Base-by-base conservation (phyloP, 208 protist genomes). In the Acanthamoeba culbertsoni region DNA sequence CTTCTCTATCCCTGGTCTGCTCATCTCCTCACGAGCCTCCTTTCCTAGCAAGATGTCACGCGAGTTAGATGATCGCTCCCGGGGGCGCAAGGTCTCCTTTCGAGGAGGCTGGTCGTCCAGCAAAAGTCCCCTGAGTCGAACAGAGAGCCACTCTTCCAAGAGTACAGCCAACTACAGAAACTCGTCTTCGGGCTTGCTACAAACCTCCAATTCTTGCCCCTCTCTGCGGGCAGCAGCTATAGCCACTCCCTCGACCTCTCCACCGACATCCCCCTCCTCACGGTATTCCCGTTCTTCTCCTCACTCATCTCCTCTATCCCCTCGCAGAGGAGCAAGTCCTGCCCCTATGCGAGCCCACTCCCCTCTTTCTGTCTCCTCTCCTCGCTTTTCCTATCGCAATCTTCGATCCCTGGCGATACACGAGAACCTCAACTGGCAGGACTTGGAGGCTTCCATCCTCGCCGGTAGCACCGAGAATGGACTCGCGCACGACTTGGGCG, bases 371-470 rank as follows among this genome's bases (percentile, higher is more conserved):
- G 6, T 28, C 6, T 0, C 73, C 45, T 37, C 73, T 48, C 73
- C 45, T 6, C 73, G 73, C 7, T 7, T 51, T 8, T 46, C 73
- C 40, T 37, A 55, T 18, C 43, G 43, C 43, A 43, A 84, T 8
- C 68, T 79, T 4, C 43, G 28, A 4, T 75, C 35, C 10, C 26
- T 75, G 16, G 37, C 23, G 20, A 12, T 55, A n/a, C 14, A 37
- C 43, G 37, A 84, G 43, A 43, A 84, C 10, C 42, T 90, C 35
- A 90, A 90, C 82, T 90, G 82, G 82, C 37, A 90, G 51, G 82
- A 90, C 82, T 53, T 90, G 33, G 82, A 90, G 53, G 82, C 82
- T 20, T 43, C 46, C 55, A 90, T 90, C 31, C 82, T 90, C 20
- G 46, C 82, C 7, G 82, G 82, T 53, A 59, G 55, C 28, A 90